Base-by-base conservation (phyloP, 306 rosid genomes). In the Prunus salicina region DNA sequence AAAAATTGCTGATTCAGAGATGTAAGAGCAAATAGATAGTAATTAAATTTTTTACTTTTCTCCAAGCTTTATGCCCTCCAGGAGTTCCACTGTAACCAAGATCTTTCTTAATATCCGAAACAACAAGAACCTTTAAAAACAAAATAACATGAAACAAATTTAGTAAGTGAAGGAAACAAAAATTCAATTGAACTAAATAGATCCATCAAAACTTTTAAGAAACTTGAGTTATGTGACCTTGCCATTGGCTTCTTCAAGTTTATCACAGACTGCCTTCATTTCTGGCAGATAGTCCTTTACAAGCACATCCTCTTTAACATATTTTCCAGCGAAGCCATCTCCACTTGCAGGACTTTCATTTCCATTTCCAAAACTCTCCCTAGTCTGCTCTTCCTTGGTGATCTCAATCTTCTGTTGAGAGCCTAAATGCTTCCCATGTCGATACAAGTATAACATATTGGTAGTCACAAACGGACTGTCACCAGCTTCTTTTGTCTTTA, bases 211-310 rank as follows among this genome's bases (percentile, higher is more conserved):
- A 15, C 7, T 28, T 69, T 27, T n/a, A 82, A 77, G 63, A 43
- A 77, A 60, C 73, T 12, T 64, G 46, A 73, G 68, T 43, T 45
- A 58, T 10, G 18, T 24, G 47, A 90, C 97, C 97, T 95, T 89
- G 89, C 83, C 92, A 72, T 88, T 86, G 75, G 97, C 95, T 77
- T 84, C 91, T 66, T 83, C 93, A 51, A 95, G 96, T 81, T 81
- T 85, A 76, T 86, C 85, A 64, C 89, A 85, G 55, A 95, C 79
- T 73, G 89, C 92, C 76, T 95, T 83, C 79, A 95, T 86, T 67
- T 82, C 89, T 52, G 95, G 98, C 28, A 83, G 61, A 86, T 82
- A 90, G 80, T 95, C 97, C 82, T 84, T 87, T 14, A 95, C 88
- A 64, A 69, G 85, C 56, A 90, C 89, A 71, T 89, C 88, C 19